These are phyloP conservation scores for Plasmodium falciparum DNA, from an alignment of 169 alveolate genomes.

Conservation along the genomic window DNA sequence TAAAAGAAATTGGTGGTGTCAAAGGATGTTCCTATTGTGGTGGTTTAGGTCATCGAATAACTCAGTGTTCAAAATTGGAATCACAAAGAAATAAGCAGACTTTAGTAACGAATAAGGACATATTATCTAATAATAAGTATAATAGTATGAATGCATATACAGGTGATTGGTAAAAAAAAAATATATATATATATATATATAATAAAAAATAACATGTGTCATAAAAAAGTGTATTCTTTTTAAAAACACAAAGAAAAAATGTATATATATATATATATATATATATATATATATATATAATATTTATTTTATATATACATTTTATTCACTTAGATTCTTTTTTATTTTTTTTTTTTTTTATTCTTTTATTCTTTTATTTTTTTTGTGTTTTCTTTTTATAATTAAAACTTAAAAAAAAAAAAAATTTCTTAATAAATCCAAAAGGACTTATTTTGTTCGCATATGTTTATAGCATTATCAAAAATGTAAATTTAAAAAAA, in stretches of 20 bases:
- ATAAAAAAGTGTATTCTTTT: no score
- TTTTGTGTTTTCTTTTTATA: no score
- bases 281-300: conserved; percentile 6
- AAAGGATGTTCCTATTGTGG: conserved; percentile 95
- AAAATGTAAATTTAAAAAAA: no score
- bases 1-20: conserved; percentile 91
- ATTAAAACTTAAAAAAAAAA: no score
- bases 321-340: no score
- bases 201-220: no score
- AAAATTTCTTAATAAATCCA: no score
- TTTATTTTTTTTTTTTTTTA: no score
- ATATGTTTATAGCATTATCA: no score
- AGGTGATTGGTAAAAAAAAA: conserved; percentile 66
- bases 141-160: conserved; percentile 64
- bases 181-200: no score
- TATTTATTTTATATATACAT: neutral
- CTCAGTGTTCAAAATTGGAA: conserved; percentile 92
- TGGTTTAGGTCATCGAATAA: conserved; percentile 94
- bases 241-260: neutral
- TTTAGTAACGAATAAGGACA: conserved; percentile 23
- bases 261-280: neutral
- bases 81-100: conserved; percentile 76
- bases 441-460: no score
- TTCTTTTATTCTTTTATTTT: no score
- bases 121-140: conserved; percentile 51